Evolutionary conservation across 768 basidiomycete genomes (phyloP), one percentile per base, ranked within the genome.

Genomic region (Brasilioporus rufonigricans): DNA sequence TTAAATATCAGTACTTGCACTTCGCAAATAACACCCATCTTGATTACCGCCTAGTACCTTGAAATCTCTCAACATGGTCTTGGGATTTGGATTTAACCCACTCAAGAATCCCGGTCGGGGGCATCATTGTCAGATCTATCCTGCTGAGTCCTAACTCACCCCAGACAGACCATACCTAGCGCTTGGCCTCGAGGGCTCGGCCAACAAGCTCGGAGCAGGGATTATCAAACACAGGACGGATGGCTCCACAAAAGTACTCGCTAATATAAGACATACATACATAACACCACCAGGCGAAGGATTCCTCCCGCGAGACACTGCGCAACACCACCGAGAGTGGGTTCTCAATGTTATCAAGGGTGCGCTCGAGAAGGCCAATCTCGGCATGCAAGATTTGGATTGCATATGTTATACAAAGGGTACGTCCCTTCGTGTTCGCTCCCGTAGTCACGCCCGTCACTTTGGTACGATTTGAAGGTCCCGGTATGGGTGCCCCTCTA

Each of bases 361-460:
- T 62, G 88, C 90, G 21, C 65, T 97, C 27, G 72, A 72, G 24
- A 79, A 86, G 53, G 91, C 93, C 4, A 76, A 76, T 0, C 72
- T 91, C 12, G 81, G 79, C 11, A 80, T 98, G 63, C 77, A 84
- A 56, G 87, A 95, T 59, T 60, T 98, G 40, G 91, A 98, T 65
- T 97, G 94, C 61, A 95, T 99, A 39, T 98, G 95, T 65, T 99
- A 86, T 68, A 99, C 97, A 5, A 94, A 98, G 80, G 97, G 96
- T 91, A 60, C 33, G 73, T 57, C 19, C 18, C 31, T 32, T n/a
- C 48, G n/a, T 44, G 14, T 36, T 32, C 29, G 13, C 43, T 12
- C 1, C 46, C 18, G 5, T 41, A 19, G 7, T 44, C 43, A 38
- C n/a, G 4, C 26, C 40, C 52, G 33, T 53, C 31, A 36, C 39